A percentile compares a stretch with the other conserved stretches of the same genome.
Evolutionary conservation across 2,329 filamentous ascomycete species (phyloP).

Genomic region (Berkeleyomyces rouxiae): DNA sequence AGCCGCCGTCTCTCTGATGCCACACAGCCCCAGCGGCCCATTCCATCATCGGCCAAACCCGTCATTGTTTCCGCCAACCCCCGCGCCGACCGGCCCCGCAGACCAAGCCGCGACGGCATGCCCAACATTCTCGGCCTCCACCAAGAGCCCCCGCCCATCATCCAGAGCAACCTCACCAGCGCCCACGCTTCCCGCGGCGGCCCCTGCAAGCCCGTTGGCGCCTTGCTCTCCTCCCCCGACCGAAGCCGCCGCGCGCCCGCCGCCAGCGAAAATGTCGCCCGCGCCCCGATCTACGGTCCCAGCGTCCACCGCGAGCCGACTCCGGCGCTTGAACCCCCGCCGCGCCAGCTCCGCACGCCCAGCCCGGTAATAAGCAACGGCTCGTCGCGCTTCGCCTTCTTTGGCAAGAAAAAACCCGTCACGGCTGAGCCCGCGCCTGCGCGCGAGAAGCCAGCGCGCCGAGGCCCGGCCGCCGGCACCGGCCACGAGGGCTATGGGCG

Average conservation of each 20-base stretch:
- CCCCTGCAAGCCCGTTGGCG: slow-evolving; percentile 15
- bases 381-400: slow-evolving; percentile 57
- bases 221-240: slow-evolving; percentile 1
- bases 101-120: slow-evolving; percentile 54
- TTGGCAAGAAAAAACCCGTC: slow-evolving; percentile 47
- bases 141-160: slow-evolving; percentile 34
- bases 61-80: background rate
- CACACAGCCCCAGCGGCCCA: background rate
- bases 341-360: slow-evolving; percentile 26
- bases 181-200: slow-evolving; percentile 31
- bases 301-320: background rate
- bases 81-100: slow-evolving; percentile 28
- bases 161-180: slow-evolving; percentile 44
- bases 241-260: background rate
- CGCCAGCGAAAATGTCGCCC: background rate
- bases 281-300: background rate
- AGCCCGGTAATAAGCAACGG: slow-evolving; percentile 36
- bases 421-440: slow-evolving; percentile 28
- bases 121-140: slow-evolving; percentile 42
- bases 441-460: slow-evolving; percentile 41
- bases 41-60: background rate
- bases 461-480: slow-evolving; percentile 79
- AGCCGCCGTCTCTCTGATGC: slow-evolving; percentile 14
- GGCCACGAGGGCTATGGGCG: slow-evolving; percentile 76
- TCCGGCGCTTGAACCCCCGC: slow-evolving; percentile 17